Percentiles rank a stretch among this genome's conserved stretches.
phyloP scores from a whole-genome alignment of 805 yeast species.

The Yarrowia alimentaria region DNA sequence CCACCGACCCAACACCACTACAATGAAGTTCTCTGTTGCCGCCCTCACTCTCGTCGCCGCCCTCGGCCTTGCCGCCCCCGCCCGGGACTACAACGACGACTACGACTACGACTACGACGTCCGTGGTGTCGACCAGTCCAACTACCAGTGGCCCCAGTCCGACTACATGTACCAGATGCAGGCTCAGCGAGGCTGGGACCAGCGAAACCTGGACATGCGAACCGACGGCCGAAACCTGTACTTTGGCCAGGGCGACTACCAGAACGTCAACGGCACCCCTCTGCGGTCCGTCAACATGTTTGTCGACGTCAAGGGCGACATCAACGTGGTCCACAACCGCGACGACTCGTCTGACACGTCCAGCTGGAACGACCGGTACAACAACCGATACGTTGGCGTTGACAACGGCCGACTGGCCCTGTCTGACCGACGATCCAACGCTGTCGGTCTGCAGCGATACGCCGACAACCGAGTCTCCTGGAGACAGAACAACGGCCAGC shows the following conservation, averaged over 20 bases:
- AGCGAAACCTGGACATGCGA: conserved; percentile 18
- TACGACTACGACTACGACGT: conserved; percentile 4
- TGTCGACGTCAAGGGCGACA: conserved; percentile 1
- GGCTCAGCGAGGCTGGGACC: conserved; percentile 9
- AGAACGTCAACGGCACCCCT: conserved; percentile 10
- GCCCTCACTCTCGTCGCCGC: conserved; percentile 18
- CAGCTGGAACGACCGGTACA: no score
- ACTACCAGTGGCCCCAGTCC: conserved; percentile 25
- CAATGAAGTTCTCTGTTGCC: conserved; percentile 19
- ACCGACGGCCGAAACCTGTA: conserved; percentile 22
- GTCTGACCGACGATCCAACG: conserved; percentile 16
- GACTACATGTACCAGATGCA: conserved; percentile 23
- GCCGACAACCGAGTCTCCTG: conserved; percentile 10
- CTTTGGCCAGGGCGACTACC: conserved; percentile 19
- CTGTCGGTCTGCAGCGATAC: conserved; percentile 12
- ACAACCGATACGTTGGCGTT: conserved; percentile 21
- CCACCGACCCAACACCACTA: conserved; percentile 8
- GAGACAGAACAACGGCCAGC: conserved; percentile 20
- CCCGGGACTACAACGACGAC: conserved; percentile 5
- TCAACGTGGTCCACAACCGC: conserved; percentile 20
- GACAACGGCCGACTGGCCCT: conserved; percentile 15
- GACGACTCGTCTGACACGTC: no score
- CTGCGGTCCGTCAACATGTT: conserved; percentile 8
- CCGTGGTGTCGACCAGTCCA: conserved; percentile 8
- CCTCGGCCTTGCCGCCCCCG: conserved; percentile 12